Base-by-base conservation (phyloP, 2,329 filamentous ascomycete species). In the Cladosporium sp. region DNA sequence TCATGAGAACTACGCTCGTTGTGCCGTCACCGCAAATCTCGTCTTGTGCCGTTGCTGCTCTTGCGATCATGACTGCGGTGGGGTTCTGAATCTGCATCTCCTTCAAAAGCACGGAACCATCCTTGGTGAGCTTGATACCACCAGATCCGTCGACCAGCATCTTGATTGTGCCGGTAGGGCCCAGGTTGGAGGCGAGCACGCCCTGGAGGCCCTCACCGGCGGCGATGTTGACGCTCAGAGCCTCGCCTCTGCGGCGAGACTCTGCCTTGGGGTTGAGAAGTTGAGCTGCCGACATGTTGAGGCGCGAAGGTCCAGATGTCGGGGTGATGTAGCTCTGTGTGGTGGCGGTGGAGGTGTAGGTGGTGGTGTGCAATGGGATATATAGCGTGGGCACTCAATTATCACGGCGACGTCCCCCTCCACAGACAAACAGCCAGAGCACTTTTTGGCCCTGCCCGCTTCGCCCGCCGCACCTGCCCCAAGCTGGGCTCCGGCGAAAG, bases 241-340 rank as follows among this genome's bases (percentile, higher is more conserved):
- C 93, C 83, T 98, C 93, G 72, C 89, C 93, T 78, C 93, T 85
- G 78, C 93, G 90, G 75, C 93, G 85, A 64, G 91, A 96, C 78
- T 98, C 93, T 66, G 93, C 93, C 79, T 98, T 98, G 55, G 93
- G 93, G 74, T 98, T 98, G 59, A 98, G 85, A 66, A 98, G 84
- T 77, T 97, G 92, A 67, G 93, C 91, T 62, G 93, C 93, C 75
- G 91, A 97, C 93, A 97, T 97, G 52, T 49, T 67, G 47, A 43
- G 40, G 18, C 39, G 25, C 27, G 16, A 7, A 40, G 8, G 25
- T 48, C 36, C 45, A 33, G 45, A 15, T 20, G 36, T 48, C 36
- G 38, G 32, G 40, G 32, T 25, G 32, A 15, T 18, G 8, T 40
- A 33, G 45, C 45, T 48, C 45, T 18, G 32, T 45, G 33, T 38